phyloP scores from a whole-genome alignment of 192 early-diverging fungal genomes.

The Gonapodya prolifera region DNA sequence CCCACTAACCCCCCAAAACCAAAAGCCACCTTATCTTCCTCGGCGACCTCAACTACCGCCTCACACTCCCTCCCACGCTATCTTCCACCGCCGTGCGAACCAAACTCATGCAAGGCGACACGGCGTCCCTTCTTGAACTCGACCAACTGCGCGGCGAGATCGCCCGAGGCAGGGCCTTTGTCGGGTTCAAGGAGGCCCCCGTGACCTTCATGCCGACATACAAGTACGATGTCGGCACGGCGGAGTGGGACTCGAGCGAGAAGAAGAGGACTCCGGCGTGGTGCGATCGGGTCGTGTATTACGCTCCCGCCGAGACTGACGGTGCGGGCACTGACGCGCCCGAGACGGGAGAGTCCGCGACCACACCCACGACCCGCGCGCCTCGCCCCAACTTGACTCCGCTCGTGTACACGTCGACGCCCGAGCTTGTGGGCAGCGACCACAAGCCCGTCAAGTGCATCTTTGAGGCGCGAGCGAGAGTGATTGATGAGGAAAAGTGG shows the following conservation, averaged over 20 bases:
- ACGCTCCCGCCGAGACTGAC: slow-evolving; percentile 29
- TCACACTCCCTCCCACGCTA: slow-evolving; percentile 44
- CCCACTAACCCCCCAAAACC: neutral
- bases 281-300: slow-evolving; percentile 90
- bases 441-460: slow-evolving; percentile 82
- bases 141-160: slow-evolving; percentile 66
- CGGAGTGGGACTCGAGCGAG: slow-evolving; percentile 66
- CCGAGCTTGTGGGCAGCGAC: slow-evolving; percentile 62
- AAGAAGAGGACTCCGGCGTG: slow-evolving; percentile 78
- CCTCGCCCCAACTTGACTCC: slow-evolving; percentile 21
- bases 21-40: slow-evolving; percentile 68
- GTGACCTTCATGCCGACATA: slow-evolving; percentile 81
- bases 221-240: slow-evolving; percentile 81
- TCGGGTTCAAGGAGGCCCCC: slow-evolving; percentile 67
- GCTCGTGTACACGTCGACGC: slow-evolving; percentile 40
- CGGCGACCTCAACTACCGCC: slow-evolving; percentile 92
- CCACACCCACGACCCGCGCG: neutral
- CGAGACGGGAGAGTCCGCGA: neutral
- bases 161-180: slow-evolving; percentile 54
- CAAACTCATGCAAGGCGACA: slow-evolving; percentile 35
- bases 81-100: slow-evolving; percentile 10
- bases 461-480: slow-evolving; percentile 25
- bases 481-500: neutral
- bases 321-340: slow-evolving; percentile 6
- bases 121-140: slow-evolving; percentile 50